These are phyloP conservation scores for Rhizopus arrhizus DNA, from an alignment of 371 early-diverging fungal species.

Conservation along the genomic window DNA sequence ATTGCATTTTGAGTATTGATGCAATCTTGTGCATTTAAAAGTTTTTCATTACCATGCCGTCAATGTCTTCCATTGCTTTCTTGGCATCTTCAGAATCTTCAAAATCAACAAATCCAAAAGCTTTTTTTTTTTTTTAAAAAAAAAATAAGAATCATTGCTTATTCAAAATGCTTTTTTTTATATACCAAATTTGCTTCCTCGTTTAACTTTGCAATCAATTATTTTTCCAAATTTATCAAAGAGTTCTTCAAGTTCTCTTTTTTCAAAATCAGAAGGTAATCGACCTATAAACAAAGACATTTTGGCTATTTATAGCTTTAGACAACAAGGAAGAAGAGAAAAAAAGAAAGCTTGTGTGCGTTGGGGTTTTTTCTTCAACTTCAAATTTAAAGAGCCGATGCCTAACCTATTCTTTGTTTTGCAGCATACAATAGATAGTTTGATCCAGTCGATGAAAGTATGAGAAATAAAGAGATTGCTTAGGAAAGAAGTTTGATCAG, in stretches of 20 bases:
- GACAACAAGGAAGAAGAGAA: conserved; percentile 3
- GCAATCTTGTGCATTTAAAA: conserved; percentile 1
- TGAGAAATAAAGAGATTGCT: no score
- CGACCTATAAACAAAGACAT: conserved; percentile 67
- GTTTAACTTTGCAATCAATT: conserved; percentile 62
- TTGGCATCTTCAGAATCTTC: conserved; percentile 70
- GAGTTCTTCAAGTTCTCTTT: conserved; percentile 67
- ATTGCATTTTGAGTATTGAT: not conserved
- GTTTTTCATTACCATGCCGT: conserved; percentile 47
- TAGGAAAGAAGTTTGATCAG: no score
- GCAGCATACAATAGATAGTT: not conserved
- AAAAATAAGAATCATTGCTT: not conserved
- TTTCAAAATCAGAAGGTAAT: conserved; percentile 62
- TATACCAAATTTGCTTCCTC: conserved; percentile 29
- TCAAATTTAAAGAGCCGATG: no score
- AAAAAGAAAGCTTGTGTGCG: not conserved
- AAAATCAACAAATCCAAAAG: conserved; percentile 66
- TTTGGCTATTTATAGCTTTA: not conserved
- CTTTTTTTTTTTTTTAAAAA: conserved; percentile 18
- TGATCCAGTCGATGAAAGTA: no score
- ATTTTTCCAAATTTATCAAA: conserved; percentile 71
- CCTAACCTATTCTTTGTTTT: no score
- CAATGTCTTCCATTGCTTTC: conserved; percentile 65
- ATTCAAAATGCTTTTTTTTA: not conserved
- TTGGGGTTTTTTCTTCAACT: no score